Base-by-base conservation (phyloP, 202 grass and related monocot genomes). In the Setaria viridis region DNA sequence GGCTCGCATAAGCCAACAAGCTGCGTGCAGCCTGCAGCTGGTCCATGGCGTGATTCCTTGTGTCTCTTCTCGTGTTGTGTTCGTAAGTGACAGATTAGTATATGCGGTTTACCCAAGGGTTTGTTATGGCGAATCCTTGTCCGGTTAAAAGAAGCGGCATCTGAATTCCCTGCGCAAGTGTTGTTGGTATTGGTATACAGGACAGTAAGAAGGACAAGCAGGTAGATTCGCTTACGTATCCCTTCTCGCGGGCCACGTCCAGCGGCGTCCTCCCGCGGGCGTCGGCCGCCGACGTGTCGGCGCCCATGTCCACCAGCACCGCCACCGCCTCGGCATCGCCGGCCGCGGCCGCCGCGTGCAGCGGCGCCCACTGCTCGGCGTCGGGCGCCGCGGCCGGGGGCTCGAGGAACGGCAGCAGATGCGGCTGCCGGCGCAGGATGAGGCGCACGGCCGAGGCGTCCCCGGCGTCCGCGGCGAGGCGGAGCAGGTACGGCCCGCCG, bases 231-330 rank as follows among this genome's bases (percentile, higher is more conserved):
- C 93, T 93, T 92, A 98, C 95, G n/a, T 98, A 87, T 64, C 89
- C 89, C 66, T 98, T 95, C 25, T 94, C 93, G 9, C 86, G 85
- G 37, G 95, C 93, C 53, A 89, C 87, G 81, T 98, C 89, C 48
- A 90, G 13, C 1, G 95, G 87, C 17, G 90, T 89, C 80, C 77
- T 81, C 34, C 93, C 88, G 33, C 81, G 80, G 1, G 81, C 86
- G 82, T 92, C 91, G 35, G 76, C 60, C 9, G 70, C 78, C 45
- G 82, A 69, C 4, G 85, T 50, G 79, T 98, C 89, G 32, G 91
- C 95, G 35, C 95, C 89, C 93, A 95, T 79, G 46, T 98, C 95
- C 58, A 98, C 80, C n/a, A 98, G 91, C 83, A 82, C 82, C 0
- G 89, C 86, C 47, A 90, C 91, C 2, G 80, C 89, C 83, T 90